Base-by-base conservation (phyloP, 1,139 yeast genomes). In the Suhomyces bolitotheri region DNA sequence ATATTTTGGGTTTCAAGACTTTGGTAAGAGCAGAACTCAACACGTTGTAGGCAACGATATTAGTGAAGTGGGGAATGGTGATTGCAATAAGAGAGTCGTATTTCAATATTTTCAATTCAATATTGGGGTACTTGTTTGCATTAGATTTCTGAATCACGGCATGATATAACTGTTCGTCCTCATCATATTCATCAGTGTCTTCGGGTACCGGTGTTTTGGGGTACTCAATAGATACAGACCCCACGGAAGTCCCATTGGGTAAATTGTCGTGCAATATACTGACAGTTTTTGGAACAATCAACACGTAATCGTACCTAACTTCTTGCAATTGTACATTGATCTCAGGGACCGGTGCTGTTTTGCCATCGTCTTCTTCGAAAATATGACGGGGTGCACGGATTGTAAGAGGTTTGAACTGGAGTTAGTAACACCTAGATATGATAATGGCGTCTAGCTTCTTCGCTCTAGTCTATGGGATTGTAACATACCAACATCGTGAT, bases 321-420 rank as follows among this genome's bases (percentile, higher is more conserved):
- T 24, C 30, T 3, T 31, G 32, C 22, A 44, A 16, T 3, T 36
- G 38, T 2, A 38, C 34, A 10, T 28, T 15, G 5, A 51, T 38
- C 6, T 36, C 34, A 2, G 60, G 60, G 13, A 46, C 29, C 3
- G 50, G 47, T 5, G 40, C 38, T n/a, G 46, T 33, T 14, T 44
- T 56, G 15, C 22, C 33, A 22, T 58, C 65, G 25, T 71, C 73
- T 26, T 71, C 77, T 29, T 75, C 79, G 25, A 78, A 57, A 13
- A 68, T 51, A 53, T 80, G 82, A 39, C 85, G 71, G 9, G 82
- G 17, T 71, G 61, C 31, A 71, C 76, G 24, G 57, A 53, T 37
- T 11, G 66, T 61, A 70, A 78, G 68, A 17, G 80, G 82, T 71
- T 77, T 79, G 42, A 79, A 66, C 76, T 76, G 39, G 36, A 4